A percentile compares a stretch with the other conserved stretches of the same genome.
Evolutionary conservation across 169 alveolate genomes (phyloP).

Genomic region (Blepharisma undulans): DNA sequence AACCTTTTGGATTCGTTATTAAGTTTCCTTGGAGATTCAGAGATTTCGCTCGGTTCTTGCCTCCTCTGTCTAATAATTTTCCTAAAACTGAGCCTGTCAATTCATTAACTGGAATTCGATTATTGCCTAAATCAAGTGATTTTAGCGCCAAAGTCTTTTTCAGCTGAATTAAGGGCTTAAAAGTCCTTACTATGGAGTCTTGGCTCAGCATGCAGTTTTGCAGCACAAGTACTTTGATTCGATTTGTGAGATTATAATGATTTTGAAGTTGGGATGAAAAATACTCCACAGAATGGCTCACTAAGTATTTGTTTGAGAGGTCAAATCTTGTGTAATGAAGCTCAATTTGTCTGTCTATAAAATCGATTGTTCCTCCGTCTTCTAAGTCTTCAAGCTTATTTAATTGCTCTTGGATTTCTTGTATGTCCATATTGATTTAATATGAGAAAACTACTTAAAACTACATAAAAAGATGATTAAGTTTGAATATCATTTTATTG

Average conservation of each 20-base stretch:
- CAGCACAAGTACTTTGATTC: background rate
- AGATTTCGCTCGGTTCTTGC: background rate
- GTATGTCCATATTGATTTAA: background rate
- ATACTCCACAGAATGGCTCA: background rate
- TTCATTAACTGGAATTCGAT: background rate
- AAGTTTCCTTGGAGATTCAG: background rate
- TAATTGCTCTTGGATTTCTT: background rate
- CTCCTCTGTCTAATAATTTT: background rate
- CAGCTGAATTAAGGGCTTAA: background rate
- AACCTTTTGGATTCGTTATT: background rate
- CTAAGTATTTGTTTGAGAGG: background rate
- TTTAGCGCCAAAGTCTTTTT: slow-evolving; percentile 17
- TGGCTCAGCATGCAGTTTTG: slow-evolving; percentile 17
- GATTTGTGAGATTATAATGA: background rate
- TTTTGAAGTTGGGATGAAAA: background rate
- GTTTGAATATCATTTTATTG: background rate
- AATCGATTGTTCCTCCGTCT: background rate
- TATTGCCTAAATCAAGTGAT: background rate
- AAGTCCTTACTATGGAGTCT: background rate
- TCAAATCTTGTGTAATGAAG: background rate
- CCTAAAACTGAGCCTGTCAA: background rate
- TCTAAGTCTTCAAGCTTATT: background rate
- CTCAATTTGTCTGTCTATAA: background rate
- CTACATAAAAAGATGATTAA: background rate
- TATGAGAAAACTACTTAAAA: background rate